Evolutionary conservation across 192 early-diverging fungal species (phyloP).

Genomic region (Phycomyces nitens): DNA sequence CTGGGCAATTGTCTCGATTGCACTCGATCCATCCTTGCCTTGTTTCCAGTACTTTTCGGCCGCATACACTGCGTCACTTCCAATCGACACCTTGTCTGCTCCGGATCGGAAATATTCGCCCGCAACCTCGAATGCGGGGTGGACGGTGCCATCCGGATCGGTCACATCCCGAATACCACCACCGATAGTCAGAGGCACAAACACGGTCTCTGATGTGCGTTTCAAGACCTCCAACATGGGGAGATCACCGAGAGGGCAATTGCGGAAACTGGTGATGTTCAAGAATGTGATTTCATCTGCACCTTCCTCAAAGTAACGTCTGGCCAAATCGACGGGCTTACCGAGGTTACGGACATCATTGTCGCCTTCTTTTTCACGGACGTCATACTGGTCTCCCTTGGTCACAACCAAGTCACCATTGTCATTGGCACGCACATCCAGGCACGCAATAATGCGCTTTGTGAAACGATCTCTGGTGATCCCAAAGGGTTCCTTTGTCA

Average conservation of each 20-base stretch:
- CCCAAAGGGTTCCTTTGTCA: not conserved
- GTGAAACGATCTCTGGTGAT: slow-evolving; percentile 59
- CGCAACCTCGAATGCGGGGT: slow-evolving; percentile 94
- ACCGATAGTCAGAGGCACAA: slow-evolving; percentile 99
- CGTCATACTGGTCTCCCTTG: slow-evolving; percentile 99
- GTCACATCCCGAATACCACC: slow-evolving; percentile 93
- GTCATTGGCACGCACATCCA: slow-evolving; percentile 97
- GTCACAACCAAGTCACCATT: slow-evolving; percentile 97
- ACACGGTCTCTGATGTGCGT: slow-evolving; percentile 83
- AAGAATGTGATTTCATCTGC: slow-evolving; percentile 98
- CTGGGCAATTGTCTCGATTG: slow-evolving; percentile 92
- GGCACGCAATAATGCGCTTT: slow-evolving; percentile 92
- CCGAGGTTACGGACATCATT: slow-evolving; percentile 91
- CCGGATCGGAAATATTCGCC: slow-evolving; percentile 98
- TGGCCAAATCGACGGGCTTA: slow-evolving; percentile 93
- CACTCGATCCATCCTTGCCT: slow-evolving; percentile 64
- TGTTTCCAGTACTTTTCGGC: slow-evolving; percentile 76
- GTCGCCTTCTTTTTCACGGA: slow-evolving; percentile 64
- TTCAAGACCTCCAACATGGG: slow-evolving; percentile 96
- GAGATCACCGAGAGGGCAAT: slow-evolving; percentile 81
- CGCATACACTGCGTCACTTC: slow-evolving; percentile 98
- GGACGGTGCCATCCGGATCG: slow-evolving; percentile 77
- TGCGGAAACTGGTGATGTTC: slow-evolving; percentile 97
- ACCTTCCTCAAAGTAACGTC: slow-evolving; percentile 89
- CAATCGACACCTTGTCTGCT: slow-evolving; percentile 99